Evolutionary conservation across 345 rosid genomes (phyloP), one percentile per base, ranked within the genome.

Genomic region (Citrus sp.): DNA sequence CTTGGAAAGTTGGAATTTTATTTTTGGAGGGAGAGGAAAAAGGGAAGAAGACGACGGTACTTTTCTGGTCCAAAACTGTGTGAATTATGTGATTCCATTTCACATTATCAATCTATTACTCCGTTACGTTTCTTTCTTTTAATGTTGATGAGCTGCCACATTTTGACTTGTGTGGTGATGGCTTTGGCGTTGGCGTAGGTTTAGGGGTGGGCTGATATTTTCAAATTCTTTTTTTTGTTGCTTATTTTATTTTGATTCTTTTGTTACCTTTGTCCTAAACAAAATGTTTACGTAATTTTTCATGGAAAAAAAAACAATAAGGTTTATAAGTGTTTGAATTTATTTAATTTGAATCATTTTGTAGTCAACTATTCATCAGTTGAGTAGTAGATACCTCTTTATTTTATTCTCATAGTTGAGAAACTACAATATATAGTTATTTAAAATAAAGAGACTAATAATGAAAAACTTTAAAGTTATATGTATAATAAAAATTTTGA

Each of bases 1-100:
- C 67, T 51, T 32, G 80, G 34, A 32, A 32, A 32, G 34, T 32
- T 32, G 34, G 77, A 66, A 51, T 69, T 68, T 59, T 21, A 22
- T 61, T 3, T 42, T 42, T 12, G 51, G 49, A 59, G 62, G 61
- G 61, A 54, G 73, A 78, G 58, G 78, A 61, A 61, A 65, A 70
- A 60, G 51, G 12, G 82, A 80, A 62, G 85, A 85, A 64, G 85
- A 28, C 4, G 85, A 80, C 80, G 62, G 5, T 37, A 10, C 51
- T 46, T 12, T 27, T 68, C 22, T 55, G 80, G 88, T 78, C 86
- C 76, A 77, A 74, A 32, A 54, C 18, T 4, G 27, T 16, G 32
- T 18, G 70, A 30, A 30, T 35, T 19, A 46, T 25, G 72, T 69
- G 58, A 24, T 24, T 24, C 7, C 16, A 59, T 24, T 7, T 28